Evolutionary conservation across 225 moss, liverwort and hornwort species (phyloP), one percentile per base, ranked within the genome.

Genomic region (Polytrichum commune): DNA sequence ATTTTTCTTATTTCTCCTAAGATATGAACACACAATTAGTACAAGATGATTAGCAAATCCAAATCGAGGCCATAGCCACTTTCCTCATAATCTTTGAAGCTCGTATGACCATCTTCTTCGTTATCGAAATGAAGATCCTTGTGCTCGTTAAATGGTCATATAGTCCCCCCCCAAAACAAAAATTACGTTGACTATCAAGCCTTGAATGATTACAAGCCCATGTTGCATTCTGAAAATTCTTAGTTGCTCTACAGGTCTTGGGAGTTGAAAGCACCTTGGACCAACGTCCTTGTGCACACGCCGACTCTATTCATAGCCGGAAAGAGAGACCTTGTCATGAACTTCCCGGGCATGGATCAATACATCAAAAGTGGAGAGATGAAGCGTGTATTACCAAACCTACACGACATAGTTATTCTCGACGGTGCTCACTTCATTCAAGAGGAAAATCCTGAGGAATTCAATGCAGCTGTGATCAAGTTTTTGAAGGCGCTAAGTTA

Each of bases 241-340:
- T 46, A 46, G 46, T 46, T 16, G 16, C 46, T 13, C 0, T 26
- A 23, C 53, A 25, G 26, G 27, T 23, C 46, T 13, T 67, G 67
- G 67, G 67, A 67, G 24, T 25, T 67, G 54, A 67, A 67, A 53
- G 67, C 67, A 7, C 53, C 67, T 22, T 67, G 67, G 67, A 67
- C 67, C 10, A 67, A 67, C 13, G 8, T 10, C 23, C 10, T 67
- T 5, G 26, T 67, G 24, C 46, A 38, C 22, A 46, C 67, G 22
- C 46, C 35, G 1, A 16, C 53, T 19, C 53, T 20, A 38, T 18
- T 67, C 67, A 53, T 67, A 23, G 8, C 18, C 1, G 53, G 67
- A 9, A 23, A 27, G 9, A 8, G 53, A 10, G 67, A 67, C 22
- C 19, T 65, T 22, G 22, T 26, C 19, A 2, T 27, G 20, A 5